Conservation (phyloP, 805 yeast genomes). For the Zygoascus flipseniorum region DNA sequence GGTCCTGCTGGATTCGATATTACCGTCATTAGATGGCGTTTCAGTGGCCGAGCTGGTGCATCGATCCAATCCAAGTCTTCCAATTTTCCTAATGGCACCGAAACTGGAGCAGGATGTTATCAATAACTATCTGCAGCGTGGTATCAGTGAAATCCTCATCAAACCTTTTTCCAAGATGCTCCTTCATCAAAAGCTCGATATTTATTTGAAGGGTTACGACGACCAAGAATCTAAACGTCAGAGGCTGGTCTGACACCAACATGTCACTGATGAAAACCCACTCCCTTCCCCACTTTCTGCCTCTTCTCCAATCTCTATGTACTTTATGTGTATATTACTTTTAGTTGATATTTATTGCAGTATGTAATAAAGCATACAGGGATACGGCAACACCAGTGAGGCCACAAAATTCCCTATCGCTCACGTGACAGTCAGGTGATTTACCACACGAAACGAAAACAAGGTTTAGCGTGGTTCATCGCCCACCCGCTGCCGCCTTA, state of each 20-base stretch:
- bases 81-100: slow-evolving; percentile 48
- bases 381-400: too few relatives aligned
- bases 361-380: too few relatives aligned
- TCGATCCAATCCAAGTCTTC: slow-evolving; percentile 73
- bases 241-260: background rate
- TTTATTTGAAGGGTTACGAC: slow-evolving; percentile 5
- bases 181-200: slow-evolving; percentile 54
- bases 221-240: background rate
- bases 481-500: background rate
- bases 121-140: slow-evolving; percentile 60
- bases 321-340: background rate
- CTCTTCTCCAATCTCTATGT: background rate
- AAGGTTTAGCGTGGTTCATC: too few relatives aligned
- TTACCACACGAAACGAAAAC: too few relatives aligned
- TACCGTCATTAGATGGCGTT: slow-evolving; percentile 52
- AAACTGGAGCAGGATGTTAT: background rate
- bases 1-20: slow-evolving; percentile 49
- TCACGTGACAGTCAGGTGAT: too few relatives aligned
- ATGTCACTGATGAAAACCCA: background rate
- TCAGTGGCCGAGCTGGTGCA: slow-evolving; percentile 80
- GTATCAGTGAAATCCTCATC: slow-evolving; percentile 87
- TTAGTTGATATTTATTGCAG: background rate
- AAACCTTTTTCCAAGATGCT: slow-evolving; percentile 91
- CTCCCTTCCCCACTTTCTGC: background rate
- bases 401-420: too few relatives aligned